Percentiles rank a stretch among this genome's conserved stretches.
Evolutionary conservation across 352 stramenopile genomes (phyloP).

Genomic region (Phytophthora sansomeana): DNA sequence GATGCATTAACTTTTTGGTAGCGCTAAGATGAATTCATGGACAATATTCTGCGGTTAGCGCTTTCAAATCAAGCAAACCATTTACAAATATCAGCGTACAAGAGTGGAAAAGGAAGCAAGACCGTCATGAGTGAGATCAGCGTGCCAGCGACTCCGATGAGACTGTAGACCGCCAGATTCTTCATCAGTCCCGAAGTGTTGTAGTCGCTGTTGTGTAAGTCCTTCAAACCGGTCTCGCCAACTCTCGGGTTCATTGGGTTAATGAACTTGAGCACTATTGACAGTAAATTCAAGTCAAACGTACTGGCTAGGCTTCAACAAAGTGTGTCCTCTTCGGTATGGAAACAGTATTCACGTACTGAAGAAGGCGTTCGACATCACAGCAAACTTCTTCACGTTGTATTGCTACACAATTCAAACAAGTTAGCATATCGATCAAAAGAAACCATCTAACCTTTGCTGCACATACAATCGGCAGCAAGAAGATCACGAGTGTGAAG

Average conservation of each 20-base stretch:
- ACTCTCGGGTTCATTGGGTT: conserved; percentile 71
- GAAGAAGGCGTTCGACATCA: conserved; percentile 81
- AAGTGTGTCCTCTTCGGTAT: no score
- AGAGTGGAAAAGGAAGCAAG: conserved; percentile 64
- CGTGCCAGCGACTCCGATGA: conserved; percentile 65
- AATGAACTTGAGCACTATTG: conserved; percentile 65
- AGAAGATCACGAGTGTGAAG: conserved; percentile 72
- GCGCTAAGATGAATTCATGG: conserved; percentile 35
- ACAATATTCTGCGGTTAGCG: neutral
- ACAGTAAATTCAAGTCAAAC: neutral
- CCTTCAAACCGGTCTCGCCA: conserved; percentile 48
- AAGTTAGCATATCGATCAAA: neutral
- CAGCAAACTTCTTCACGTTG: conserved; percentile 82
- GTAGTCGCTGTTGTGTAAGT: conserved; percentile 52
- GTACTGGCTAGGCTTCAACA: neutral
- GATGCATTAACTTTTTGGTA: conserved; percentile 54
- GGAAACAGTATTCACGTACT: conserved; percentile 50
- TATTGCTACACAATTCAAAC: conserved; percentile 33
- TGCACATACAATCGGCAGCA: conserved; percentile 54
- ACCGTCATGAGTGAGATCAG: conserved; percentile 66
- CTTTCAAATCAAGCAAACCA: neutral
- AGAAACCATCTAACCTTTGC: neutral
- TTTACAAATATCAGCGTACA: conserved; percentile 40
- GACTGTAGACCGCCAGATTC: conserved; percentile 71
- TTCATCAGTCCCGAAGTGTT: conserved; percentile 59